Evolutionary conservation across 495 filamentous ascomycete species (phyloP), one percentile per base, ranked within the genome.

Genomic region (Hypoxylon fuscum): DNA sequence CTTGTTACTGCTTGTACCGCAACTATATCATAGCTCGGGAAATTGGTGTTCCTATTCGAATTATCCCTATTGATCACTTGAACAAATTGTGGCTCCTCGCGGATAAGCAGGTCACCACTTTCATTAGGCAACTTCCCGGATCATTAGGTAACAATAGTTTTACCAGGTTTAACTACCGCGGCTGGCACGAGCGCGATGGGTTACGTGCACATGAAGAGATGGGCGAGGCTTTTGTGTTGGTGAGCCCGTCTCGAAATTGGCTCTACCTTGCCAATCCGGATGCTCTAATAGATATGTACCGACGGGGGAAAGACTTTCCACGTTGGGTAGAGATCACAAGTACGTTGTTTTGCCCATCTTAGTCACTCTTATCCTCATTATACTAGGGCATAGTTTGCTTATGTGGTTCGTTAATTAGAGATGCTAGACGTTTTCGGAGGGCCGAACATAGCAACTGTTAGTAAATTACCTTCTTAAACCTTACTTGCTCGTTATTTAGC

Each of bases 391-490:
- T 10, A 10, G 32, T 22, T 44, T 6, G 15, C 8, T 8, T 40
- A 20, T 20, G 3, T 14, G 37, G 37, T 17, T 8, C 37, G 37
- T 10, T 40, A 40, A 40, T 40, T 17, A 40, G 37, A 40, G 37
- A 40, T 40, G 37, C 37, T 40, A 18, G 37, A 40, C 18, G 37
- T 40, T 17, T 40, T 40, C 15, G 37, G 37, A 3, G 37, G 37
- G 11, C 37, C 37, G 15, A 40, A 2, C 37, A 40, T 40, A 40
- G 37, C 37, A 40, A 40, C 37, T 17, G 37, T 10, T 17, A 5
- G 37, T 20, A 3, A 17, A 20, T 14, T 14, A 8, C 14, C 18
- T 40, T 40, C 18, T 44, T 5, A 35, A 6, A n/a, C 12, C 6
- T 25, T 25, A n/a, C n/a, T n/a, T n/a, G n/a, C n/a, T n/a, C n/a